These are phyloP conservation scores for Ulvella scutata DNA, from an alignment of 139 green algal genomes.

Conservation along the genomic window DNA sequence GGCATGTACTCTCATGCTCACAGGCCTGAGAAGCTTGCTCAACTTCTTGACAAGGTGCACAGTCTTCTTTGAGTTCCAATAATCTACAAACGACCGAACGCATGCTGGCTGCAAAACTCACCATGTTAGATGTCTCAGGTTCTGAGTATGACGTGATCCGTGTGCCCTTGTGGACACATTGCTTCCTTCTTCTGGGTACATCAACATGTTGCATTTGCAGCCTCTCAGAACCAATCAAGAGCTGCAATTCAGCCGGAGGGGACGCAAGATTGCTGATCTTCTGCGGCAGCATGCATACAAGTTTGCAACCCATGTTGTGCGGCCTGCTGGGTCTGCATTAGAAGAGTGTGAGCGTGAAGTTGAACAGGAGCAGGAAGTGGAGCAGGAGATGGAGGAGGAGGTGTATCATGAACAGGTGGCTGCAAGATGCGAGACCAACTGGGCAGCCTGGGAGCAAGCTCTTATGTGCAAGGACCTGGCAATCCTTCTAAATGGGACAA, in stretches of 20 bases:
- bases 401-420: too few relatives aligned
- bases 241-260: background rate
- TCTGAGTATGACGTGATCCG: too few relatives aligned
- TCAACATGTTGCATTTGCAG: background rate
- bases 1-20: background rate
- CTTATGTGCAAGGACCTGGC: too few relatives aligned
- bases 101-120: background rate
- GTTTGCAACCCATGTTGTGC: background rate
- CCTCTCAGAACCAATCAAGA: background rate
- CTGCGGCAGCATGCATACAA: background rate
- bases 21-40: background rate
- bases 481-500: too few relatives aligned
- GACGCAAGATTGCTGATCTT: background rate
- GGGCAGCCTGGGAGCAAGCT: too few relatives aligned
- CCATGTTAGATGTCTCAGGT: background rate
- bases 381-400: background rate
- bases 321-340: background rate
- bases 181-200: background rate
- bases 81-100: background rate
- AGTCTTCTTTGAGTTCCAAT: background rate
- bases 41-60: background rate
- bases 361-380: background rate
- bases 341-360: background rate
- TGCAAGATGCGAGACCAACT: too few relatives aligned
- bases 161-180: background rate